phyloP scores from a whole-genome alignment of 225 moss, liverwort and hornwort species.

The Pseudoscleropodium purum region DNA sequence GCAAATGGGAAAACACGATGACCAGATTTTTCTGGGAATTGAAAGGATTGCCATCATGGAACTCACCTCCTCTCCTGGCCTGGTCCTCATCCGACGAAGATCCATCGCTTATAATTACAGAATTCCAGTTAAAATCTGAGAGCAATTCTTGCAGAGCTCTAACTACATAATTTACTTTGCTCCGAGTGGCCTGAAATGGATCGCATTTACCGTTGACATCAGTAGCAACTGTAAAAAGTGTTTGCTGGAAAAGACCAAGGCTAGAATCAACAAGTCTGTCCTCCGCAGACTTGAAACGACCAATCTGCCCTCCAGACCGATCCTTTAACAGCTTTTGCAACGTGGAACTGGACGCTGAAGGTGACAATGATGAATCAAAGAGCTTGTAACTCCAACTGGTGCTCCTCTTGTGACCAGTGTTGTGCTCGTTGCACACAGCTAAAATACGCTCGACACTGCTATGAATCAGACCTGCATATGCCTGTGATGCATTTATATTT shows the following conservation, averaged over 20 bases:
- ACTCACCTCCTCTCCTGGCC: background rate
- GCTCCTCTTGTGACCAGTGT: slow-evolving; percentile 17
- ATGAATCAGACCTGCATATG: slow-evolving; percentile 42
- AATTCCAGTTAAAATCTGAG: slow-evolving; percentile 52
- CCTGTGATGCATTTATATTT: slow-evolving; percentile 16
- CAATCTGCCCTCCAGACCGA: background rate
- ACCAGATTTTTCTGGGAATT: slow-evolving; percentile 37
- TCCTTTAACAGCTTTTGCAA: slow-evolving; percentile 14
- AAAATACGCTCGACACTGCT: slow-evolving; percentile 44
- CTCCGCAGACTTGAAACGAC: slow-evolving; percentile 30
- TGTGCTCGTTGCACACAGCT: slow-evolving; percentile 46
- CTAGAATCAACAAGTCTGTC: background rate
- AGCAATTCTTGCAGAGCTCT: slow-evolving; percentile 50
- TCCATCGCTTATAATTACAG: slow-evolving; percentile 43
- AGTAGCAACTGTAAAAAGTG: slow-evolving; percentile 19
- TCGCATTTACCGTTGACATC: background rate
- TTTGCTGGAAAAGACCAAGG: slow-evolving; percentile 38
- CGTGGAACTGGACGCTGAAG: slow-evolving; percentile 37
- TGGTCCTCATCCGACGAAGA: slow-evolving; percentile 81
- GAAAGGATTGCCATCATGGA: background rate
- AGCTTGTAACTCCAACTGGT: slow-evolving; percentile 59
- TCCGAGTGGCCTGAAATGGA: background rate
- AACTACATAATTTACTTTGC: slow-evolving; percentile 38
- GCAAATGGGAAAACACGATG: slow-evolving; percentile 55
- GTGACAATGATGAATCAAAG: slow-evolving; percentile 57